Conservation (phyloP, 2,329 filamentous ascomycete species). For the Ophiostoma australiae region DNA sequence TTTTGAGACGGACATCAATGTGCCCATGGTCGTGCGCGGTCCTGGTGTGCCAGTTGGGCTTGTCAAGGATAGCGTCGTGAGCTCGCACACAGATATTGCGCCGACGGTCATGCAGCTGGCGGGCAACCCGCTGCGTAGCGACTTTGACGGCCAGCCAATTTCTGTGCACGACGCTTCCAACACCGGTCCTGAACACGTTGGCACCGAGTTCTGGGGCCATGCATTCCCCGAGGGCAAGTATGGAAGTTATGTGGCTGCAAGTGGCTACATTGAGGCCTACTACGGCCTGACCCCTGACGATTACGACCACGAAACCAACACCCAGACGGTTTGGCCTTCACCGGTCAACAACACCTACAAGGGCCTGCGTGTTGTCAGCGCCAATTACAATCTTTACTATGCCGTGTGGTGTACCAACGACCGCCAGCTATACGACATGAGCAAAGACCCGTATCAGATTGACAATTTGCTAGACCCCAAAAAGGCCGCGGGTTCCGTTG, state of each 20-base stretch:
- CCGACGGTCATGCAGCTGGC: slow-evolving; percentile 50
- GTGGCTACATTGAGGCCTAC: slow-evolving; percentile 14
- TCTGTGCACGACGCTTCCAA: slow-evolving; percentile 31
- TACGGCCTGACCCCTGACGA: neutral
- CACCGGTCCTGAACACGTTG: slow-evolving; percentile 48
- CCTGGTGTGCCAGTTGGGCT: slow-evolving; percentile 44
- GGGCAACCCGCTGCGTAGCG: slow-evolving; percentile 38
- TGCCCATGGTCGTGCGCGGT: neutral
- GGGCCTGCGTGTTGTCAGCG: slow-evolving; percentile 47
- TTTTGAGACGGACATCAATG: slow-evolving; percentile 53
- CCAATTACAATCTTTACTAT: slow-evolving; percentile 57
- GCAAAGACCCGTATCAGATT: slow-evolving; percentile 46
- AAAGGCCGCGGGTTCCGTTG: slow-evolving; percentile 21
- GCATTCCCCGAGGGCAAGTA: slow-evolving; percentile 37
- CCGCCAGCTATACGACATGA: slow-evolving; percentile 56
- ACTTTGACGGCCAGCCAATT: slow-evolving; percentile 54
- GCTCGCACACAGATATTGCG: slow-evolving; percentile 58
- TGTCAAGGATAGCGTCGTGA: slow-evolving; percentile 39
- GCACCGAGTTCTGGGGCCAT: slow-evolving; percentile 52
- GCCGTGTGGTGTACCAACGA: slow-evolving; percentile 65
- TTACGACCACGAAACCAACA: neutral
- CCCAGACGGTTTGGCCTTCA: neutral
- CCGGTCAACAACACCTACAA: slow-evolving; percentile 54
- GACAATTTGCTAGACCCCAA: slow-evolving; percentile 38
- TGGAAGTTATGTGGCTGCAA: slow-evolving; percentile 23